Conservation (phyloP, 73 alveolate genomes). For the Diophrys appendiculata region DNA sequence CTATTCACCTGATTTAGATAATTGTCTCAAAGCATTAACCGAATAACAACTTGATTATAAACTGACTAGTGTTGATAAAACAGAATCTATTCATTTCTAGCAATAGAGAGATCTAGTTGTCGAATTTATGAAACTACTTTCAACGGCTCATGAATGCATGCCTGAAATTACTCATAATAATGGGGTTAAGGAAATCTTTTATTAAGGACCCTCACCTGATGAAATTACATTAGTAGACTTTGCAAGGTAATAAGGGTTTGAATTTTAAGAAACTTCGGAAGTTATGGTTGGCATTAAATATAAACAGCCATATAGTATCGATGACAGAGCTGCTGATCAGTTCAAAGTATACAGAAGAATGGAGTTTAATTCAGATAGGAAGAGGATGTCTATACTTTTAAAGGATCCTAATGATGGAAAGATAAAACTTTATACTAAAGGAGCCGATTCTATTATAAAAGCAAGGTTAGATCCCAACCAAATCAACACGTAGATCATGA, state of each 20-base stretch:
- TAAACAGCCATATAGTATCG: too few species aligned
- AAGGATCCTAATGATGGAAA: constrained; percentile 64
- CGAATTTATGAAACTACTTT: constrained; percentile 65
- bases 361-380: constrained; percentile 85
- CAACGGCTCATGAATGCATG: constrained; percentile 75
- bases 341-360: constrained; percentile 77
- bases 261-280: constrained; percentile 4
- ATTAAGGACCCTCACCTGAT: constrained; percentile 80
- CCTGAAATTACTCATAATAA: constrained; percentile 61
- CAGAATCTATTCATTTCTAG: constrained; percentile 2
- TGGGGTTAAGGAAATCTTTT: constrained; percentile 13
- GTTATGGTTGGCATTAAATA: too few species aligned
- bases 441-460: constrained; percentile 63
- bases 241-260: constrained; percentile 64
- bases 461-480: constrained; percentile 20
- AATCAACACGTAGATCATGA: background rate
- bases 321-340: too few species aligned
- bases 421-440: constrained; percentile 47
- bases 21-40: background rate
- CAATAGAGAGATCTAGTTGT: constrained; percentile 35
- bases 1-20: background rate
- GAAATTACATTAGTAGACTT: constrained; percentile 81
- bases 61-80: background rate
- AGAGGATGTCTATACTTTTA: constrained; percentile 72
- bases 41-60: background rate